Base-by-base conservation (phyloP, 345 rosid species). In the Gossypium rotundifolium region DNA sequence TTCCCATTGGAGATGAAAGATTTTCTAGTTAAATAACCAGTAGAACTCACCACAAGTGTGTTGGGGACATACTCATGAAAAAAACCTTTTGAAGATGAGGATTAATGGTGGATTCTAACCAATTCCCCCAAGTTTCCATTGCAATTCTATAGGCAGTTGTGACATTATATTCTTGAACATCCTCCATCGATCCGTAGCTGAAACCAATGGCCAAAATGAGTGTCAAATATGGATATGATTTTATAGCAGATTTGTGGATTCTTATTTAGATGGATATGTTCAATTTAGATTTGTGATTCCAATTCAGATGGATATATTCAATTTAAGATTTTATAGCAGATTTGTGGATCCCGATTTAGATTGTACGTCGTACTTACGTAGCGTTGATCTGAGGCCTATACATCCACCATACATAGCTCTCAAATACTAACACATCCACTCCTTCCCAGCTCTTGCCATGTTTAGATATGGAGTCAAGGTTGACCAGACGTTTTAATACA, bases 371-470 rank as follows among this genome's bases (percentile, higher is more conserved):
- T 52, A 73, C 93, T 84, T 81, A 91, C 96, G 97, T 91, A 7
- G 91, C 99, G 70, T 94, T 94, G 79, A 92, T 89, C 60, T 75
- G 75, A 44, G 98, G 97, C 60, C 81, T 88, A 86, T 87, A 79
- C 99, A 94, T 92, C 99, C 99, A 94, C 99, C 98, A 94, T 0
- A 92, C 90, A 33, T 94, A 92, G 84, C 97, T 91, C 81, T 94
- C 95, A 45, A 92, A 94, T 54, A 94, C 86, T 40, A 94, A 74
- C 20, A 92, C 44, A 78, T 92, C 93, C 11, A 87, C 96, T 16
- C 87, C 92, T 73, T 84, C 78, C 97, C 96, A 95, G 73, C 81
- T 81, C 78, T 85, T 86, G 61, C 96, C 93, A 81, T 92, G 98
- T 82, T 87, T 91, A 65, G 88, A 84, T 40, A 95, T 86, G 38